phyloP scores from a whole-genome alignment of 306 rosid species.

The Carpinus fangiana region DNA sequence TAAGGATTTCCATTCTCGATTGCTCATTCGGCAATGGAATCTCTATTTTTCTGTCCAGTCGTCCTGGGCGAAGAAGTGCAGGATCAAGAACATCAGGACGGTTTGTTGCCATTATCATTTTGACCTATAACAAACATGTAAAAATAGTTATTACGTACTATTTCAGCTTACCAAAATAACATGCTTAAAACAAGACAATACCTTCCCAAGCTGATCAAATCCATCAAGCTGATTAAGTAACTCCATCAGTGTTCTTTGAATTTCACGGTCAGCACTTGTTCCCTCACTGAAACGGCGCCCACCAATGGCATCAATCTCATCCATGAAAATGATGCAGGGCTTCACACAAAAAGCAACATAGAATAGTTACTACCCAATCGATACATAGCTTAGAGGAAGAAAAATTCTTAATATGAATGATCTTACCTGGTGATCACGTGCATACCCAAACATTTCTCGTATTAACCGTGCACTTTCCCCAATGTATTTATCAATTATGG shows the following conservation, averaged over 20 bases:
- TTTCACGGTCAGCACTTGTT: constrained; percentile 97
- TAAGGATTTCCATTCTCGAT: constrained; percentile 91
- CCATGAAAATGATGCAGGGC: constrained; percentile 99
- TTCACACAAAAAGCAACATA: constrained; percentile 30
- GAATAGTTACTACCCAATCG: constrained; percentile 13
- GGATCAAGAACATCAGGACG: constrained; percentile 96
- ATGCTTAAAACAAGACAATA: constrained; percentile 27
- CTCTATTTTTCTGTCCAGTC: constrained; percentile 94
- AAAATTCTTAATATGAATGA: constrained; percentile 6
- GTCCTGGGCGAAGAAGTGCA: constrained; percentile 94
- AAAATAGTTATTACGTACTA: background rate
- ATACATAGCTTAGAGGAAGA: constrained; percentile 11
- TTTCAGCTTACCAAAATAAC: constrained; percentile 15
- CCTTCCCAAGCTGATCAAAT: constrained; percentile 97
- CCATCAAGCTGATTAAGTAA: constrained; percentile 97
- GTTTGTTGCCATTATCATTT: constrained; percentile 98
- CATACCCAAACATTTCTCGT: constrained; percentile 97
- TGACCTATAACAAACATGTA: constrained; percentile 56
- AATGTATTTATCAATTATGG: constrained; percentile 90
- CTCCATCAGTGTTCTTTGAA: constrained; percentile 96
- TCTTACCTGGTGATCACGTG: constrained; percentile 96
- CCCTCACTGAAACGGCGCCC: constrained; percentile 98
- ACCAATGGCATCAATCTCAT: constrained; percentile 98
- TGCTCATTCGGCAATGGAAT: constrained; percentile 97
- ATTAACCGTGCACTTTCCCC: constrained; percentile 96